phyloP scores from a whole-genome alignment of 2,329 filamentous ascomycete species.

The Fusarium pilosicola region DNA sequence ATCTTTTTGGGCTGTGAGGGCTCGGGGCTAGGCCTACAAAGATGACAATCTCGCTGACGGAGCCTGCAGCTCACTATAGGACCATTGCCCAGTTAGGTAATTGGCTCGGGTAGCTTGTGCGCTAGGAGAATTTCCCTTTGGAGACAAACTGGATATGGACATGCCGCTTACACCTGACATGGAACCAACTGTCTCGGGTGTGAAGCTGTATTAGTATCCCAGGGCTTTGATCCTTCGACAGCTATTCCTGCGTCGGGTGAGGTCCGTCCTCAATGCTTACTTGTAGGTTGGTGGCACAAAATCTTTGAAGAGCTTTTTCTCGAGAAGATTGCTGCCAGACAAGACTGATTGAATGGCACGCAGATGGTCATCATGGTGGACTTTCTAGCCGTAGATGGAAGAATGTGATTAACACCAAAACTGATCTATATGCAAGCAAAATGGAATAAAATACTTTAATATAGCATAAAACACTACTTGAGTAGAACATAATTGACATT shows the following conservation, averaged over 20 bases:
- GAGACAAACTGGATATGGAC: neutral
- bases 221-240: rapidly evolving
- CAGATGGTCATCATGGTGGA: neutral
- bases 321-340: rapidly evolving
- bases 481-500: rapidly evolving
- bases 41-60: neutral
- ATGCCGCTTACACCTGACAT: neutral
- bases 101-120: neutral
- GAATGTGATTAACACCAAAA: rapidly evolving
- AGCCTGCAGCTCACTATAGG: neutral
- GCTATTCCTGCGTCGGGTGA: neutral
- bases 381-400: too few relatives aligned
- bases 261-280: rapidly evolving
- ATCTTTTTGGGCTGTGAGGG: neutral
- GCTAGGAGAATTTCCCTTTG: neutral
- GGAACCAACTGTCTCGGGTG: neutral
- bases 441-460: rapidly evolving
- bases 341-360: neutral
- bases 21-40: neutral
- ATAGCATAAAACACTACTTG: neutral
- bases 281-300: neutral
- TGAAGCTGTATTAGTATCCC: neutral
- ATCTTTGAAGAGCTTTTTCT: neutral
- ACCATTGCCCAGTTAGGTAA: neutral
- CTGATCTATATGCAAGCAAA: too few relatives aligned